Percentiles rank a stretch among this genome's conserved stretches.
phyloP scores from a whole-genome alignment of 768 basidiomycete species.

The Pleurotus cornucopiae region DNA sequence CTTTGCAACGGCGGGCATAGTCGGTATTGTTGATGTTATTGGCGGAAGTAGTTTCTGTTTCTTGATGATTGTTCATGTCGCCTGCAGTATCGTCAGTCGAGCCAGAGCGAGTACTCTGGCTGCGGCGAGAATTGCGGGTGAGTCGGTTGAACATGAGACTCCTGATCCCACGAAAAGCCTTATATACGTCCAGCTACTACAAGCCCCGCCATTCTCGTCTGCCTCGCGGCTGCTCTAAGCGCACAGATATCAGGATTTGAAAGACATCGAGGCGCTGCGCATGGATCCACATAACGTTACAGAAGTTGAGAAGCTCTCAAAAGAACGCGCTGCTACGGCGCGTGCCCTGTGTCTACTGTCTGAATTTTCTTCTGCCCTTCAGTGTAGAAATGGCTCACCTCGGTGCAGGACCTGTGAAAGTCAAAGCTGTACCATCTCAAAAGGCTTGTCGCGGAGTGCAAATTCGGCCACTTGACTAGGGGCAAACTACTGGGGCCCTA shows the following conservation, averaged over 20 bases:
- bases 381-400: too few species aligned
- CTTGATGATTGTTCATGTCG: not conserved
- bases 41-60: not conserved
- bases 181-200: not conserved
- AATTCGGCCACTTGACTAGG: too few species aligned
- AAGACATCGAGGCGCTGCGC: not conserved
- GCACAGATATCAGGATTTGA: not conserved
- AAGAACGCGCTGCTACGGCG: too few species aligned
- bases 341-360: too few species aligned
- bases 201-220: not conserved
- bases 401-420: too few species aligned
- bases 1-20: constrained; percentile 35
- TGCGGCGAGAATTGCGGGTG: not conserved
- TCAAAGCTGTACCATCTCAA: too few species aligned
- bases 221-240: not conserved
- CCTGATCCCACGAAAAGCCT: not conserved
- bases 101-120: not conserved
- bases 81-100: not conserved
- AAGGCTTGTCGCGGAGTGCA: too few species aligned
- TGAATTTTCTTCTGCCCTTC: too few species aligned
- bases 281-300: not conserved
- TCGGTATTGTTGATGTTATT: constrained; percentile 18
- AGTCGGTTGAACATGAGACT: not conserved
- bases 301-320: too few species aligned
- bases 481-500: too few species aligned